A percentile compares a stretch with the other conserved stretches of the same genome.
phyloP scores from a whole-genome alignment of 2,329 filamentous ascomycete species.

The Rutstroemia sp. region DNA sequence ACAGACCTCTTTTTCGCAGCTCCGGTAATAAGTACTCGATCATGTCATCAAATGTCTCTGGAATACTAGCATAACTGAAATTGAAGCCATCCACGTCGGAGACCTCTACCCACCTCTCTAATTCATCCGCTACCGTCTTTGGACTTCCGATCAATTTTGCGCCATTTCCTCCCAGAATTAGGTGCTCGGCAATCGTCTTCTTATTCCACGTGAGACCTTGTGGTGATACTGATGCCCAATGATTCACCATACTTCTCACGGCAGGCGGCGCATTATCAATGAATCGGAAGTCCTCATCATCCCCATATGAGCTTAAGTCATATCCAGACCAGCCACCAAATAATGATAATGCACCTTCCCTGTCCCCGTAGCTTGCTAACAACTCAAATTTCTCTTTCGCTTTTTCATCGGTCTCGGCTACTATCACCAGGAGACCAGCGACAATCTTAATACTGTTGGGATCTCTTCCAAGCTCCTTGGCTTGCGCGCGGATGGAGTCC shows the following conservation, averaged over 20 bases:
- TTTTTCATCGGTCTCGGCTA: constrained; percentile 59
- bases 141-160: constrained; percentile 21
- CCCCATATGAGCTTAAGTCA: constrained; percentile 50
- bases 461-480: constrained; percentile 48
- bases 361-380: constrained; percentile 51
- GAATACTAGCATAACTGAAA: constrained; percentile 37
- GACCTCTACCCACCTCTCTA: constrained; percentile 23
- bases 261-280: constrained; percentile 36
- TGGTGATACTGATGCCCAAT: constrained; percentile 35
- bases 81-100: constrained; percentile 25
- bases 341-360: constrained; percentile 60
- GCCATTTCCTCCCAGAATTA: constrained; percentile 22
- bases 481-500: constrained; percentile 48
- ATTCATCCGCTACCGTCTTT: constrained; percentile 20
- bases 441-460: constrained; percentile 58
- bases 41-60: constrained; percentile 61
- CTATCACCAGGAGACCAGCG: constrained; percentile 56
- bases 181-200: constrained; percentile 24
- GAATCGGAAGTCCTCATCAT: constrained; percentile 58
- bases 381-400: constrained; percentile 57
- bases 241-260: constrained; percentile 41
- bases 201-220: constrained; percentile 33
- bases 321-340: constrained; percentile 72
- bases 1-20: constrained; percentile 49
- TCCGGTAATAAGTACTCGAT: constrained; percentile 59